Evolutionary conservation across 179 eudicot genomes (phyloP).

Genomic region (Spergularia azorica): DNA sequence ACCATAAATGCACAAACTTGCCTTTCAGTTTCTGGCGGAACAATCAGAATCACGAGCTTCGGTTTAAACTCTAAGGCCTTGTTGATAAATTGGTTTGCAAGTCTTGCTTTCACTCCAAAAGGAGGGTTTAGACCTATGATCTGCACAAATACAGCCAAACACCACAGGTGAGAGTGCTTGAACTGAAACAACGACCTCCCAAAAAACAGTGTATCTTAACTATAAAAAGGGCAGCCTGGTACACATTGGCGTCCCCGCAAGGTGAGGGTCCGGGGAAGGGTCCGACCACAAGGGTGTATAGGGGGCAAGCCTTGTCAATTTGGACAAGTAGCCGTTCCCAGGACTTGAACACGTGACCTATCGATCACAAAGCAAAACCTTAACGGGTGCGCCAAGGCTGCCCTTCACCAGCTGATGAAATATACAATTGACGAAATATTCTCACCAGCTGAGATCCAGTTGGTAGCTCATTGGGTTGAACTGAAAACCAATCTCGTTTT

Average conservation of each 20-base stretch:
- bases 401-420: not conserved
- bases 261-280: too few species aligned
- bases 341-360: too few species aligned
- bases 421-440: not conserved
- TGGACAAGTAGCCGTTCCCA: too few species aligned
- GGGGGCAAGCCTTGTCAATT: too few species aligned
- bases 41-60: slow-evolving; percentile 85
- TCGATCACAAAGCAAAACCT: too few species aligned
- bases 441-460: slow-evolving; percentile 77
- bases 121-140: slow-evolving; percentile 97
- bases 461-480: slow-evolving; percentile 60
- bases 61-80: slow-evolving; percentile 91
- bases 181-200: not conserved
- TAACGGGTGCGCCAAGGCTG: too few species aligned
- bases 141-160: slow-evolving; percentile 40
- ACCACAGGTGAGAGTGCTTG: not conserved
- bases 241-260: too few species aligned
- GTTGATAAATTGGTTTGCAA: slow-evolving; percentile 82
- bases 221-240: not conserved
- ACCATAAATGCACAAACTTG: slow-evolving; percentile 18
- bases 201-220: not conserved
- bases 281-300: too few species aligned
- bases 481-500: slow-evolving; percentile 73
- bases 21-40: slow-evolving; percentile 80
- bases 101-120: slow-evolving; percentile 71